Base-by-base conservation (phyloP, 2,329 filamentous ascomycete genomes). In the Cytospora mali region DNA sequence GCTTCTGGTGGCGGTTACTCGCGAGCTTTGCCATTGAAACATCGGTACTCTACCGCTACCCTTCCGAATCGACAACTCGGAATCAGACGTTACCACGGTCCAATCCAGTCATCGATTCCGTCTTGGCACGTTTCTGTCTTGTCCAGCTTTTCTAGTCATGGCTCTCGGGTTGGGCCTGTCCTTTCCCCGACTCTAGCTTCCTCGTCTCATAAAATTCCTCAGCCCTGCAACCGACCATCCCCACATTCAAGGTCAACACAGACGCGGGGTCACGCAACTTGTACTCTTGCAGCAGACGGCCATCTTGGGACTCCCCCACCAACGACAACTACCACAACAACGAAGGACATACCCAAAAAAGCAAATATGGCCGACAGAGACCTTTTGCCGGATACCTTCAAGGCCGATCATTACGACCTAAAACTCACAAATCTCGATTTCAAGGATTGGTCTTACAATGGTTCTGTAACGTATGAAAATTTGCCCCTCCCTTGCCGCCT, bases 391-490 rank as follows among this genome's bases (percentile, higher is more conserved):
- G 79, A 81, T 70, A 77, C 76, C 68, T 87, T 94, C 73, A 94
- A 92, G 79, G 93, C 95, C 2, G 80, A 82, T 66, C 92, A 98
- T 79, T 99, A 99, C 79, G 81, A 86, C 71, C 82, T 99, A 68
- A 92, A 89, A 61, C 84, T 99, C 69, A 87, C 83, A 72, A 89
- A 95, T 70, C 80, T 99, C 67, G 88, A 97, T 64, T 97, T 94
- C 69, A 77, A 78, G 64, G 76, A 77, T 59, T 88, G 86, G 88
- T 87, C 84, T 64, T 99, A 94, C 80, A 87, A 94, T 78, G 95
- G 95, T 68, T 87, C 83, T 23, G 91, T 97, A 66, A 77, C 75
- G 82, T 84, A 76, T 66, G 80, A 72, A 27, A n/a, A 52, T 18
- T 23, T 51, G n/a, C 13, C 23, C 33, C 51, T 35, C 21, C 58